Percentiles rank a stretch among this genome's conserved stretches.
phyloP scores from a whole-genome alignment of 768 basidiomycete species.

The Panellus pusillus region DNA sequence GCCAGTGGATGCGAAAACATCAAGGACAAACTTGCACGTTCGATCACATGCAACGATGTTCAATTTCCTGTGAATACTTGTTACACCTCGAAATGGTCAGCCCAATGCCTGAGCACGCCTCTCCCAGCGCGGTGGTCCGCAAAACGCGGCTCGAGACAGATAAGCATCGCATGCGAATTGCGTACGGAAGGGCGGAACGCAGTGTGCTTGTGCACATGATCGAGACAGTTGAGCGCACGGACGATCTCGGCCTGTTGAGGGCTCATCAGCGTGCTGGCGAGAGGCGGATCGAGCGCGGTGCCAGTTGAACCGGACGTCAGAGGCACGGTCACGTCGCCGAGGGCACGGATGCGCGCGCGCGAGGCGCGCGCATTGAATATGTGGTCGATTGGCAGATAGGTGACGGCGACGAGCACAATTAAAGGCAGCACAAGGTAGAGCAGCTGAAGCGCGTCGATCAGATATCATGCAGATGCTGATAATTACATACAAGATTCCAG shows the following conservation, averaged over 20 bases:
- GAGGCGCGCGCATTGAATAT: constrained; percentile 25
- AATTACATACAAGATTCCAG: constrained; percentile 28
- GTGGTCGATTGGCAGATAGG: constrained; percentile 24
- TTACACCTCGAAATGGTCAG: constrained; percentile 27
- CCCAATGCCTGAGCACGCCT: constrained; percentile 31
- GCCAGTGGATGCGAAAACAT: no score
- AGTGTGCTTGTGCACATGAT: constrained; percentile 26
- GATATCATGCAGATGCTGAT: not conserved
- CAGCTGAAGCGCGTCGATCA: constrained; percentile 4
- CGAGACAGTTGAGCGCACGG: constrained; percentile 26
- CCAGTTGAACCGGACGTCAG: no score
- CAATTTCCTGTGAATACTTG: no score
- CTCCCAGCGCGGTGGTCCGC: constrained; percentile 25
- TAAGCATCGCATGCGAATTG: constrained; percentile 31
- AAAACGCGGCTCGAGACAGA: constrained; percentile 28
- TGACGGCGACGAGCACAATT: constrained; percentile 27
- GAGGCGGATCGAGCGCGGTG: no score
- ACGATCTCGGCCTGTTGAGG: constrained; percentile 24
- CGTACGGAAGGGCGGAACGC: constrained; percentile 27
- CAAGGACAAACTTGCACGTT: no score
- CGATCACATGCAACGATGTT: no score
- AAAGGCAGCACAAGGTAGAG: constrained; percentile 28
- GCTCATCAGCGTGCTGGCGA: constrained; percentile 15
- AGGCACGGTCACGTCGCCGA: not conserved
- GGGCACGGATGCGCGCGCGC: constrained; percentile 18